Percentiles rank a stretch among this genome's conserved stretches.
phyloP scores from a whole-genome alignment of 2,329 filamentous ascomycete species.

The Elsinoe ampelina region DNA sequence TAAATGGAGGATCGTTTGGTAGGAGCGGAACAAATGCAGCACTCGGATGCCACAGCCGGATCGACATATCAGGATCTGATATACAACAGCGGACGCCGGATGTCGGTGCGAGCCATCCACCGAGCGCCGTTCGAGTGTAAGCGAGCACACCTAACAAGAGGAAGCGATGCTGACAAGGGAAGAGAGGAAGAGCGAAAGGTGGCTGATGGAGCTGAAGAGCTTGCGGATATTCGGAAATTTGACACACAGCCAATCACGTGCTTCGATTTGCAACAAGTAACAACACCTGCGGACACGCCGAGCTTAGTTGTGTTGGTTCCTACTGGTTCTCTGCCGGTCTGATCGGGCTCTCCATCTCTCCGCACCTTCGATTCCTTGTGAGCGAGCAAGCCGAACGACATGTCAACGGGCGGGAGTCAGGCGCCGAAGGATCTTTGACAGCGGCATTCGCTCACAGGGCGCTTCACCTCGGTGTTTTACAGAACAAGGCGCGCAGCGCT shows the following conservation, averaged over 20 bases:
- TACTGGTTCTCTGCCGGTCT: neutral
- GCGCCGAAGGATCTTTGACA: constrained; percentile 3
- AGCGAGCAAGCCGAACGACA: neutral
- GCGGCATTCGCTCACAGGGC: neutral
- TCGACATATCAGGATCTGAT: neutral
- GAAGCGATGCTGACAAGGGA: neutral
- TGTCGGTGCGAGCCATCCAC: neutral
- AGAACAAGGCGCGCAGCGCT: neutral
- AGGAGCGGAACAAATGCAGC: no score
- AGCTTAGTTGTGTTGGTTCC: neutral
- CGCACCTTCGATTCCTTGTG: neutral
- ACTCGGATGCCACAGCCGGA: neutral
- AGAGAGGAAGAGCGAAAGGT: neutral
- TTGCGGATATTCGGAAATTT: neutral
- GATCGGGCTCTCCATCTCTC: neutral
- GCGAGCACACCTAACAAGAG: neutral
- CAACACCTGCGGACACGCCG: neutral
- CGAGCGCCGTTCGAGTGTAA: neutral
- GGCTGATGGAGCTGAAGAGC: neutral
- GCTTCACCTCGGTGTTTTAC: constrained; percentile 3
- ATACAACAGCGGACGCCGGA: neutral
- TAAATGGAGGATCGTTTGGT: no score
- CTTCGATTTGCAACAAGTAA: neutral
- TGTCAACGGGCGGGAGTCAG: neutral
- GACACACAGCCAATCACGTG: neutral